These are phyloP conservation scores for Viola odorata DNA, from an alignment of 345 rosid genomes.

Conservation along the genomic window DNA sequence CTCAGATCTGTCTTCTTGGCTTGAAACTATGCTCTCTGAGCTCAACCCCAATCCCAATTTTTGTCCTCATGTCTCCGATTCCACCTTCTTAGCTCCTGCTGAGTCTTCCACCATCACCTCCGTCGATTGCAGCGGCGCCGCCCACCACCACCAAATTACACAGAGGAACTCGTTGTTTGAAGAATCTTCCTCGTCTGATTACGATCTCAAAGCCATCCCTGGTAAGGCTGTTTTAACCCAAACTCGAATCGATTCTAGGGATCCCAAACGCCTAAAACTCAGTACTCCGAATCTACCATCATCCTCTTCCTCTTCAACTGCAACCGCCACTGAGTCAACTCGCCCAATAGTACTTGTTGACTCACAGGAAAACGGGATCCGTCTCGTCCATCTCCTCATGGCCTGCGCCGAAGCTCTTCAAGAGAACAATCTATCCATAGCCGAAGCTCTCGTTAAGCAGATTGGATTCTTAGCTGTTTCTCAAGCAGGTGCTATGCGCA, in stretches of 20 bases:
- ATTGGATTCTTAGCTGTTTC: slow-evolving; percentile 50
- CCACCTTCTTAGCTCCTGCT: slow-evolving; percentile 32
- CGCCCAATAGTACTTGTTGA: slow-evolving; percentile 59
- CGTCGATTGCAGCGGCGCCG: slow-evolving; percentile 17
- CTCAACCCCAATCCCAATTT: slow-evolving; percentile 39
- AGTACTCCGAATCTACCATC: slow-evolving; percentile 17
- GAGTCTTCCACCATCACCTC: slow-evolving; percentile 40
- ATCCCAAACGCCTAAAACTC: slow-evolving; percentile 5
- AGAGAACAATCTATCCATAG: slow-evolving; percentile 37
- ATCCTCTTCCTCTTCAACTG: slow-evolving; percentile 27
- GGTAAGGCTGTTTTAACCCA: slow-evolving; percentile 55
- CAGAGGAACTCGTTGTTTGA: slow-evolving; percentile 6
- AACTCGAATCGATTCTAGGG: slow-evolving; percentile 1
- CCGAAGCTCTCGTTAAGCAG: slow-evolving; percentile 66
- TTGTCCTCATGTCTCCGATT: slow-evolving; percentile 15
- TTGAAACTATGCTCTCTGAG: slow-evolving; percentile 60
- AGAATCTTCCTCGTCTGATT: slow-evolving; percentile 42
- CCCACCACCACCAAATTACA: neutral
- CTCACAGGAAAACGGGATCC: slow-evolving; percentile 73
- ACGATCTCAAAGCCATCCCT: slow-evolving; percentile 66
- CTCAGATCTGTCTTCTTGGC: slow-evolving; percentile 61
- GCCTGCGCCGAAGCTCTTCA: slow-evolving; percentile 85
- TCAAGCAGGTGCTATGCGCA: slow-evolving; percentile 71
- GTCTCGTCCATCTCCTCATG: slow-evolving; percentile 67
- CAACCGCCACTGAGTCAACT: slow-evolving; percentile 27